Conservation (phyloP, 345 rosid genomes). For the Eucalyptus lansdowneana region DNA sequence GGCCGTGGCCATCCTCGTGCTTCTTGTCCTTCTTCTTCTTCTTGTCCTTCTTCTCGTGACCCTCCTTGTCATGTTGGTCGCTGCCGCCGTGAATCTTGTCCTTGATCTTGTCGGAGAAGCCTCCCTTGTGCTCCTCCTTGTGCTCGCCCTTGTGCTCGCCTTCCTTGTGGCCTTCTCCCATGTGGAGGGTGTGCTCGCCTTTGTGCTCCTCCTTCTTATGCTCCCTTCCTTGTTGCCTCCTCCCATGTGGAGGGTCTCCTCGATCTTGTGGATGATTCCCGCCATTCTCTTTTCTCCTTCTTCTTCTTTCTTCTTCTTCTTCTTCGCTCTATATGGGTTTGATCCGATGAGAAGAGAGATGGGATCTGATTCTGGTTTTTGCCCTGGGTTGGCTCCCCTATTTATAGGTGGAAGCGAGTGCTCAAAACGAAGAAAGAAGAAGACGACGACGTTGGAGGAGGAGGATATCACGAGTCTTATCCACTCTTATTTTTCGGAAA, state of each 20-base stretch:
- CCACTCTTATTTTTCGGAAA: background rate
- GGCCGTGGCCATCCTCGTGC: background rate
- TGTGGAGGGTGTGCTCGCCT: constrained; percentile 21
- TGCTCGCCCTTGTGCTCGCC: background rate
- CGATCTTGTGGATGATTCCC: constrained; percentile 57
- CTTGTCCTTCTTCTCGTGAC: constrained; percentile 29
- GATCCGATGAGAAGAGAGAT: background rate
- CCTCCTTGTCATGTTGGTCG: background rate
- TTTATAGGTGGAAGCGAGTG: background rate
- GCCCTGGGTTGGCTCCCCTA: background rate
- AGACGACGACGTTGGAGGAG: background rate
- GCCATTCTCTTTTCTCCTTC: constrained; percentile 18
- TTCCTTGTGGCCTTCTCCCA: constrained; percentile 50
- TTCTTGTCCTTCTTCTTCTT: constrained; percentile 1
- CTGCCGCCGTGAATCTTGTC: constrained; percentile 31
- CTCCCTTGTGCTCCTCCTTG: background rate
- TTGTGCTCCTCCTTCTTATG: background rate
- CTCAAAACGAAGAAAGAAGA: background rate
- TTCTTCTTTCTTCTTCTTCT: background rate
- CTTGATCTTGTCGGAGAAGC: constrained; percentile 25
- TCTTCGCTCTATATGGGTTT: background rate
- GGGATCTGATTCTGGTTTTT: background rate
- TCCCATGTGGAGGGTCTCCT: constrained; percentile 55
- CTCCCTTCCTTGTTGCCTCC: constrained; percentile 32
- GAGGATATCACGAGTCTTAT: background rate